Percentiles rank a stretch among this genome's conserved stretches.
Evolutionary conservation across 257 asterid species (phyloP).

Genomic region (Salvia hispanica): DNA sequence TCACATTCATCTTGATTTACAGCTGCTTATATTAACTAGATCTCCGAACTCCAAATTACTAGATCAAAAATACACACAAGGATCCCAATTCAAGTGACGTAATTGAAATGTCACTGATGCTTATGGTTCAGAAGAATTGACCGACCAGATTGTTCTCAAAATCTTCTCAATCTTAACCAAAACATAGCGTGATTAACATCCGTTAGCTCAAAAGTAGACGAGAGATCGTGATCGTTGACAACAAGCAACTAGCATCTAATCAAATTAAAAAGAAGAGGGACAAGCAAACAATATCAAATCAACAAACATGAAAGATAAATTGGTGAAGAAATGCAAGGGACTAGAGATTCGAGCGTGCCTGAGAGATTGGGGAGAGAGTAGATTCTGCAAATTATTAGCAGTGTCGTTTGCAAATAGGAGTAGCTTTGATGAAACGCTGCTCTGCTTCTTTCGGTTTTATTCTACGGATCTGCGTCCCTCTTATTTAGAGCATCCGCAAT

Average conservation of each 20-base stretch:
- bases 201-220: not conserved
- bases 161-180: not conserved
- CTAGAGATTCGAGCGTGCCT: constrained; percentile 30
- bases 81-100: constrained; percentile 3
- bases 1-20: too few relatives aligned
- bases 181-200: not conserved
- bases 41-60: constrained; percentile 20
- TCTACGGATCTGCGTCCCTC: constrained; percentile 1
- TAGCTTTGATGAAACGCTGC: constrained; percentile 31
- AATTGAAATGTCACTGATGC: constrained; percentile 23
- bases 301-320: constrained; percentile 6
- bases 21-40: constrained; percentile 19
- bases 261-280: not conserved
- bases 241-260: constrained; percentile 25
- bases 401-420: not conserved
- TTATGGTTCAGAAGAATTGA: not conserved
- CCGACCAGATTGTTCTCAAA: not conserved
- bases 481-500: too few relatives aligned
- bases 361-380: constrained; percentile 15
- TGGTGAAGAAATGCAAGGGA: constrained; percentile 9
- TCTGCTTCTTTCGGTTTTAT: constrained; percentile 17
- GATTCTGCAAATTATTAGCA: not conserved
- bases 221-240: constrained; percentile 23
- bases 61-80: constrained; percentile 1
- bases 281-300: constrained; percentile 1